These are phyloP conservation scores for Micractinium sp. DNA, from an alignment of 139 green algal genomes.

Conservation along the genomic window DNA sequence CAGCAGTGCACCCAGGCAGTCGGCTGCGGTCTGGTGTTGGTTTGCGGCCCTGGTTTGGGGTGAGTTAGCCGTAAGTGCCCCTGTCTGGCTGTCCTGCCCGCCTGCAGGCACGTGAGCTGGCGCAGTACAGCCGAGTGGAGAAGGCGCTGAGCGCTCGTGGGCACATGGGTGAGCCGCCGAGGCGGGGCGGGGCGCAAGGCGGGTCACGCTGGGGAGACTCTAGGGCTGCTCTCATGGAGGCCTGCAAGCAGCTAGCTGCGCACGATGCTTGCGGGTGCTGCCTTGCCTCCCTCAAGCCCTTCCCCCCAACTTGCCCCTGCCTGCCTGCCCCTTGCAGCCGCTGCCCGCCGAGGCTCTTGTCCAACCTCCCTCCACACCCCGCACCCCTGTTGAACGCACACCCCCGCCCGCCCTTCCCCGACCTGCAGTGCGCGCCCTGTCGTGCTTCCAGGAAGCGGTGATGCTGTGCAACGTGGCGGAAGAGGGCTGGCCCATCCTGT, in stretches of 20 bases:
- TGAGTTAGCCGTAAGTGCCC: too few species aligned
- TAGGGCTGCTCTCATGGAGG: too few species aligned
- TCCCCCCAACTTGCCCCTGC: neutral
- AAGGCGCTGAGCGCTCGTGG: neutral
- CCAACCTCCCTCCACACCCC: too few species aligned
- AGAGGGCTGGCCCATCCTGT: conserved; percentile 6
- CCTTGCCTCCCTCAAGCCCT: neutral
- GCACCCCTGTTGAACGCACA: neutral
- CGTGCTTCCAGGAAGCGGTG: conserved; percentile 9
- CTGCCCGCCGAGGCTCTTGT: neutral
- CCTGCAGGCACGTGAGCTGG: neutral
- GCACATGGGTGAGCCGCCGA: neutral
- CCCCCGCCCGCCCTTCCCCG: neutral
- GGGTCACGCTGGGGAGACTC: too few species aligned
- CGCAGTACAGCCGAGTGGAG: neutral
- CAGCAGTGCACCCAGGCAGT: too few species aligned
- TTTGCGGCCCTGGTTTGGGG: too few species aligned
- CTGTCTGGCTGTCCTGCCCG: too few species aligned
- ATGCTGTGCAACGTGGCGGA: conserved; percentile 11
- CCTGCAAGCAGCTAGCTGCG: too few species aligned
- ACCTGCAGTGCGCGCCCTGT: conserved; percentile 24
- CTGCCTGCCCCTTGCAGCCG: too few species aligned
- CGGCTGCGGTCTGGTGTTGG: too few species aligned
- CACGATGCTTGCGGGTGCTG: too few species aligned
- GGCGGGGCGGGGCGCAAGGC: too few species aligned